Evolutionary conservation across 208 protist species (phyloP).

Genomic region (Leptomonas seymouri): DNA sequence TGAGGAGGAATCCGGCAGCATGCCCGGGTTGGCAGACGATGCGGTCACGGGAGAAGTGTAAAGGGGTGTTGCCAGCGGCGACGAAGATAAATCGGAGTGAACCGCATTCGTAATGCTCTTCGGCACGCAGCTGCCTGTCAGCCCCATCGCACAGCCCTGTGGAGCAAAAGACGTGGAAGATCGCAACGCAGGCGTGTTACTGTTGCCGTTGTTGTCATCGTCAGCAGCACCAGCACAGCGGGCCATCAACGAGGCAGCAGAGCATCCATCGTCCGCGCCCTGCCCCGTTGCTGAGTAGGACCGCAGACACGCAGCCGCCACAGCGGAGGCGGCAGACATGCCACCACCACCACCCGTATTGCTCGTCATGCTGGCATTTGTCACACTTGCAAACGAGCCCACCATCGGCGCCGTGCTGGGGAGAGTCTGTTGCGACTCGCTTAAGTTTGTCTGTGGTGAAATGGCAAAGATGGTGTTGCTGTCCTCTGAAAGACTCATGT

Average conservation of each 20-base stretch:
- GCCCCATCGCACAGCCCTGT: too few relatives aligned
- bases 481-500: constrained; percentile 17
- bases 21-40: background rate
- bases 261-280: background rate
- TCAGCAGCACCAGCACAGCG: background rate
- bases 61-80: constrained; percentile 18
- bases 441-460: constrained; percentile 17
- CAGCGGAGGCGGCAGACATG: background rate
- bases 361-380: constrained; percentile 17
- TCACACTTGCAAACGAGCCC: constrained; percentile 8
- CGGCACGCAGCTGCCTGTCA: background rate
- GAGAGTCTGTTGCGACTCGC: constrained; percentile 22
- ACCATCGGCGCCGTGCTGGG: constrained; percentile 9
- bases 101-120: background rate
- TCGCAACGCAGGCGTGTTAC: background rate
- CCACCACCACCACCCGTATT: background rate
- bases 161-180: background rate
- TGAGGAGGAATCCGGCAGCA: background rate
- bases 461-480: constrained; percentile 20
- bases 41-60: constrained; percentile 4
- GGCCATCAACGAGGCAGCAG: constrained; percentile 8
- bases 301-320: background rate
- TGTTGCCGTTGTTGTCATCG: background rate
- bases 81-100: constrained; percentile 2
- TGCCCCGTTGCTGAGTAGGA: background rate